Base-by-base conservation (phyloP, 1,139 yeast genomes). In the Saccharomyces hybrid region DNA sequence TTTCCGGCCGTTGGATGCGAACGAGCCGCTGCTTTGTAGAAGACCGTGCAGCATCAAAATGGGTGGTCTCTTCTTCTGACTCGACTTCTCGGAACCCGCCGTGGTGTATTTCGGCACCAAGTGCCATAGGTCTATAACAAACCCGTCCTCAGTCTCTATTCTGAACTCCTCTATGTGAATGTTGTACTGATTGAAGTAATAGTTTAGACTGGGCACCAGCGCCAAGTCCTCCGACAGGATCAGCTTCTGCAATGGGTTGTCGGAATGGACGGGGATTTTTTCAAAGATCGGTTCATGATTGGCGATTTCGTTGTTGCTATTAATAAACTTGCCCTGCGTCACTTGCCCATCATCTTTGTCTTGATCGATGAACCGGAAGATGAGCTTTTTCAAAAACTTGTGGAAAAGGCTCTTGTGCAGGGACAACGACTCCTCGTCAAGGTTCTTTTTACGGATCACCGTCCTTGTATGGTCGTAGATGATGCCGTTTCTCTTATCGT, bases 1-100 rank as follows among this genome's bases (percentile, higher is more conserved):
- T 56, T 87, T 81, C 54, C 76, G 74, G 0, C 97, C 98, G 16
- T 87, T 75, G 0, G 95, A 84, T 34, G 93, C 77, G 68, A 78
- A 93, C 0, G 96, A 86, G 0, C 93, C 97, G 0, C 95, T 83
- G 29, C 95, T 85, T 63, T 90, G 95, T 59, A 93, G 73, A 16
- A 93, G 75, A 0, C 99, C 99, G 64, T 93, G 99, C 28, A 91
- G 76, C 59, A 88, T 71, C 29, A 93, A 73, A 1, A 91, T 73
- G 0, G 98, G 97, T 57, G 73, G 75, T 55, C 71, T 29, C 67
- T 20, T 48, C 61, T 34, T 53, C 54, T 61, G 20, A 16, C 20
- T 16, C 2, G 20, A 16, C 20, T 16, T 67, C 0, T 61, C 64
- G 0, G 74, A 48, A 52, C 76, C 81, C 5, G 5, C 47, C 47